phyloP scores from a whole-genome alignment of 768 basidiomycete genomes.

The Mycena vulgaris region DNA sequence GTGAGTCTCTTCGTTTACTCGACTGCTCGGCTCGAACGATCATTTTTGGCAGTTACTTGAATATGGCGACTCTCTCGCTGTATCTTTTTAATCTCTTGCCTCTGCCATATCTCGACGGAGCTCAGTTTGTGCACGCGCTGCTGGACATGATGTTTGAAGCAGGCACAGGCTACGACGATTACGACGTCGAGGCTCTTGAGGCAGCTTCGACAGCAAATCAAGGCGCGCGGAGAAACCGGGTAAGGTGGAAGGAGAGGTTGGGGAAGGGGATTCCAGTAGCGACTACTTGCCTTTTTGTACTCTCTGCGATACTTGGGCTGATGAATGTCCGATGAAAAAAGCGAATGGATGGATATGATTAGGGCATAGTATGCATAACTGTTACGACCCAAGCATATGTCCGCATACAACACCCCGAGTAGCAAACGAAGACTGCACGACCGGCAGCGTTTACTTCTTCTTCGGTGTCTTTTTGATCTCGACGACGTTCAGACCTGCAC shows the following conservation, averaged over 20 bases:
- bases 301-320: conserved; percentile 40
- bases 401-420: conserved; percentile 43
- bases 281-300: conserved; percentile 42
- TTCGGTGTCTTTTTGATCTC: conserved; percentile 80
- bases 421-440: conserved; percentile 29
- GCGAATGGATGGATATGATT: conserved; percentile 45
- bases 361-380: conserved; percentile 50
- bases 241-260: conserved; percentile 42
- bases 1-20: conserved; percentile 59
- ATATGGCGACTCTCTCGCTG: conserved; percentile 80
- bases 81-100: conserved; percentile 90
- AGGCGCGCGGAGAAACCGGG: conserved; percentile 26
- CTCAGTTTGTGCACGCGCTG: conserved; percentile 63
- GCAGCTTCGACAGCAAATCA: conserved; percentile 18
- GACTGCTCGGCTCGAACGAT: not conserved
- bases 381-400: conserved; percentile 44
- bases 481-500: conserved; percentile 76
- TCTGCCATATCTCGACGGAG: conserved; percentile 79
- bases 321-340: conserved; percentile 34
- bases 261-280: conserved; percentile 37
- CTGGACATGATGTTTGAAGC: conserved; percentile 36
- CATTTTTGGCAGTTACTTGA: conserved; percentile 65
- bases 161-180: conserved; percentile 39
- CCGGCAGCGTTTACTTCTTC: conserved; percentile 74
- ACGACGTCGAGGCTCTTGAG: conserved; percentile 54